A percentile compares a stretch with the other conserved stretches of the same genome.
phyloP scores from a whole-genome alignment of 352 stramenopile genomes.

The Globisporangium alternatum region DNA sequence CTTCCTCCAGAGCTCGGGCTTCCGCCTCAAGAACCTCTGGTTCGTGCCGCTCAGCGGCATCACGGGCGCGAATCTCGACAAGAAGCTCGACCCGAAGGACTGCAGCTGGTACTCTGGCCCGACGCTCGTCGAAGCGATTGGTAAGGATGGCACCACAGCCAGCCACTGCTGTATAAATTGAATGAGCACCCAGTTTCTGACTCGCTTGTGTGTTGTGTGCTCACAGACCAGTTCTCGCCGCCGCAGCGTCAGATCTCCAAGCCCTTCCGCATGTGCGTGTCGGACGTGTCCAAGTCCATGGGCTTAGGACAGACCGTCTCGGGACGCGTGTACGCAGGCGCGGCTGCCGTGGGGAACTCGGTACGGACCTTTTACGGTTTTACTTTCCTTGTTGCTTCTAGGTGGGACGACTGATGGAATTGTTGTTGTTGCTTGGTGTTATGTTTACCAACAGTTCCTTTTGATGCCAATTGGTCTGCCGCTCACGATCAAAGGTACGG shows the following conservation, averaged over 20 bases:
- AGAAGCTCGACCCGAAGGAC: constrained; percentile 39
- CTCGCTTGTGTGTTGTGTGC: constrained; percentile 5
- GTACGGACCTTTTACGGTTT: constrained; percentile 24
- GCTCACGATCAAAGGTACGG: constrained; percentile 46
- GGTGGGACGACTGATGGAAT: not conserved
- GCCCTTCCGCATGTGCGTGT: constrained; percentile 83
- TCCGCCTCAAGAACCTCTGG: constrained; percentile 74
- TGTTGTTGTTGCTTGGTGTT: constrained; percentile 1
- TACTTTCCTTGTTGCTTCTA: not conserved
- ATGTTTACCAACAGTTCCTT: constrained; percentile 32
- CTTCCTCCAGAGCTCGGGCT: constrained; percentile 76
- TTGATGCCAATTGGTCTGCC: constrained; percentile 58
- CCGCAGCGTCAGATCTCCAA: constrained; percentile 79
- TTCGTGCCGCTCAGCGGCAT: constrained; percentile 90
- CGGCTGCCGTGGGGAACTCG: constrained; percentile 61
- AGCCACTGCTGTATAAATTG: not conserved
- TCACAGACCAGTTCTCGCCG: constrained; percentile 64
- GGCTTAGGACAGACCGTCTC: constrained; percentile 76
- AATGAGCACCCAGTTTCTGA: constrained; percentile 8
- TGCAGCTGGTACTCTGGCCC: constrained; percentile 76
- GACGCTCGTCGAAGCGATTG: constrained; percentile 79
- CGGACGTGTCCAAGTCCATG: constrained; percentile 86
- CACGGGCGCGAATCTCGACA: constrained; percentile 79
- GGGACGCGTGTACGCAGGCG: constrained; percentile 83
- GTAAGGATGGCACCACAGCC: constrained; percentile 19